Evolutionary conservation across 2,329 filamentous ascomycete genomes (phyloP).

Genomic region (Ceratocystis alfenasii): DNA sequence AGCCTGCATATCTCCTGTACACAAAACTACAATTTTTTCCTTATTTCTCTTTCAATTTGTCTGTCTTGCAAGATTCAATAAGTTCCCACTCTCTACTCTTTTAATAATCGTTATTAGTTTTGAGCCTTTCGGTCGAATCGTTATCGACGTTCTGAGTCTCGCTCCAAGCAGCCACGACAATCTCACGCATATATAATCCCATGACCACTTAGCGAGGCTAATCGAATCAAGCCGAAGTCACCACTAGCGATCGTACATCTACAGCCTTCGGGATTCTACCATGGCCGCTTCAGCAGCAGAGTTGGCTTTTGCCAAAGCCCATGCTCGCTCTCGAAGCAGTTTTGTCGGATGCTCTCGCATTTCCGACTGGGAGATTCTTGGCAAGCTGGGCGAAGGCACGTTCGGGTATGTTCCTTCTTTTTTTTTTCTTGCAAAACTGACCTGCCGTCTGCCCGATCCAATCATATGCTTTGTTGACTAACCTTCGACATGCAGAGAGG

Average conservation of each 20-base stretch:
- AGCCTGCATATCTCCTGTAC: background rate
- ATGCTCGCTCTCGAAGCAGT: slow-evolving; percentile 44
- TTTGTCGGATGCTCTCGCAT: slow-evolving; percentile 82
- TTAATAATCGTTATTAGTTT: background rate
- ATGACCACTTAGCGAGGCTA: background rate
- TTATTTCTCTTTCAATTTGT: background rate
- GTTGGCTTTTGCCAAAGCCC: slow-evolving; percentile 44
- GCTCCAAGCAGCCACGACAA: no score
- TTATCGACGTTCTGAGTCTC: background rate
- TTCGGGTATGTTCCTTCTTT: slow-evolving; percentile 51
- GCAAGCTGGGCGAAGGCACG: slow-evolving; percentile 86
- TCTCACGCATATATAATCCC: no score
- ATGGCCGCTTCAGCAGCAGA: slow-evolving; percentile 16
- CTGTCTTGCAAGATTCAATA: no score
- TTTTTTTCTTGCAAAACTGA: slow-evolving; percentile 16
- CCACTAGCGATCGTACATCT: background rate
- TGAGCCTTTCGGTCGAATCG: background rate
- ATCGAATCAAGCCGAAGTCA: background rate
- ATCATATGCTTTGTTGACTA: slow-evolving; percentile 12
- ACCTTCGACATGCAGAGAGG: slow-evolving; percentile 41
- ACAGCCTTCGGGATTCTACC: background rate
- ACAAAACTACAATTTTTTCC: background rate
- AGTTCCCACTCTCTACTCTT: background rate
- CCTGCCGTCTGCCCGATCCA: background rate
- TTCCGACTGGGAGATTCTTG: slow-evolving; percentile 63